Percentiles rank a stretch among this genome's conserved stretches.
Evolutionary conservation across 2,329 filamentous ascomycete genomes (phyloP).

Genomic region (Rugonectria rugulosa): DNA sequence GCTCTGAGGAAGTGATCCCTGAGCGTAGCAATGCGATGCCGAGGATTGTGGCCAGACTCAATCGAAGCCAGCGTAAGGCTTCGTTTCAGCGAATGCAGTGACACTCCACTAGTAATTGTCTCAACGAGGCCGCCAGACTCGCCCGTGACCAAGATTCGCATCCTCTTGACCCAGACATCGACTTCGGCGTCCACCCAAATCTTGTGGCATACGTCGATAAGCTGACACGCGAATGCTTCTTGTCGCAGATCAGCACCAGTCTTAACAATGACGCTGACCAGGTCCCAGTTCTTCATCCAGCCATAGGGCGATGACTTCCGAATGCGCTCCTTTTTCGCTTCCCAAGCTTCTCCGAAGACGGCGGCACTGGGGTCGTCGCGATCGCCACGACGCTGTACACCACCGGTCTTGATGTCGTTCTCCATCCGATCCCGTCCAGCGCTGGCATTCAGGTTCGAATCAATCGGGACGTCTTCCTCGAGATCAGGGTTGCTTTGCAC

Average conservation of each 20-base stretch:
- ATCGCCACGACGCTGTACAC: conserved; percentile 81
- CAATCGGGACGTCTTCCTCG: conserved; percentile 61
- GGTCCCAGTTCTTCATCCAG: conserved; percentile 90
- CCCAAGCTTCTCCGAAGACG: conserved; percentile 88
- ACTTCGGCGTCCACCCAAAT: conserved; percentile 80
- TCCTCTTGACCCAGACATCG: conserved; percentile 87
- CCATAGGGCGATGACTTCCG: conserved; percentile 84
- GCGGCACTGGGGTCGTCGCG: conserved; percentile 86
- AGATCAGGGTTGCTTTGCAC: conserved; percentile 55
- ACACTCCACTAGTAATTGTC: conserved; percentile 88
- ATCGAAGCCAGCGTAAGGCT: conserved; percentile 79
- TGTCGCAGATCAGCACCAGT: conserved; percentile 84
- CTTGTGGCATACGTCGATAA: conserved; percentile 81
- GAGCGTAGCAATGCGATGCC: conserved; percentile 79
- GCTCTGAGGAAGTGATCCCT: conserved; percentile 84
- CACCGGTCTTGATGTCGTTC: conserved; percentile 87
- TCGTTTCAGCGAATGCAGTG: conserved; percentile 84
- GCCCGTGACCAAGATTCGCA: conserved; percentile 86
- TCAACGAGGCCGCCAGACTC: conserved; percentile 86
- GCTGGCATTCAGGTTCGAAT: conserved; percentile 67
- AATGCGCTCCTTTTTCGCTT: conserved; percentile 83
- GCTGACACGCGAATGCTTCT: conserved; percentile 86
- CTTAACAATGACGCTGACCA: conserved; percentile 87
- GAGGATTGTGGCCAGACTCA: conserved; percentile 75
- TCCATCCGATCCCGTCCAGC: conserved; percentile 86